Evolutionary conservation across 371 early-diverging fungal genomes (phyloP).

Genomic region (Mortierella sp.): DNA sequence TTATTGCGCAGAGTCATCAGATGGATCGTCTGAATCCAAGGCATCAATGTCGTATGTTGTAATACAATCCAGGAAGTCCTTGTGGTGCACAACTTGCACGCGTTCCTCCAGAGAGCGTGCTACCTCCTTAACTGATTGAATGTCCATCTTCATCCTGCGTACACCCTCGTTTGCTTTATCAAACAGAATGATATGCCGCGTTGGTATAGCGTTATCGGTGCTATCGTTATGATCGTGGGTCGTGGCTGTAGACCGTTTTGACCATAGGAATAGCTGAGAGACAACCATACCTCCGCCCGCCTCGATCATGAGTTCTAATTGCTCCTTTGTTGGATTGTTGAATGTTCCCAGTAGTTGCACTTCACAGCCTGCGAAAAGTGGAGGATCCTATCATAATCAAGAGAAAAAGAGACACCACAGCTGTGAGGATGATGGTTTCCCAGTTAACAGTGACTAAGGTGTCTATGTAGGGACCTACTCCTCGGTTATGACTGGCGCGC

Average conservation of each 20-base stretch:
- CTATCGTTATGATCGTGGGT: neutral
- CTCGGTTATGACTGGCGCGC: constrained; percentile 15
- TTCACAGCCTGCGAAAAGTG: constrained; percentile 29
- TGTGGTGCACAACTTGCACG: constrained; percentile 20
- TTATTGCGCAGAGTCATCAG: neutral
- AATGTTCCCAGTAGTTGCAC: constrained; percentile 36
- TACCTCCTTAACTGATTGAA: neutral
- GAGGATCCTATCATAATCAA: constrained; percentile 22
- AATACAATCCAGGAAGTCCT: constrained; percentile 31
- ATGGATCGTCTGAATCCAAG: neutral
- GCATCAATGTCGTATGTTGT: constrained; percentile 21
- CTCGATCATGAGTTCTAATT: constrained; percentile 28
- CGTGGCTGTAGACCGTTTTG: neutral
- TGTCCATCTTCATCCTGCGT: constrained; percentile 16
- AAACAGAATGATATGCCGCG: constrained; percentile 25
- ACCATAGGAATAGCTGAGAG: constrained; percentile 23
- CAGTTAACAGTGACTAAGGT: too few relatives aligned
- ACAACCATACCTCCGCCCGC: constrained; percentile 36
- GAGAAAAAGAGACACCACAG: neutral
- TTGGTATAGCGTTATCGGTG: neutral
- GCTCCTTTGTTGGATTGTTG: constrained; percentile 20
- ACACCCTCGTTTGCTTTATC: constrained; percentile 31
- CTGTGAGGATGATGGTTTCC: too few relatives aligned
- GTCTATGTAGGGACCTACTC: constrained; percentile 10
- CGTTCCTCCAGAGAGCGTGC: constrained; percentile 11